Conservation (phyloP, 1,284 basidiomycete species). For the Fomitiporia mediterranea region DNA sequence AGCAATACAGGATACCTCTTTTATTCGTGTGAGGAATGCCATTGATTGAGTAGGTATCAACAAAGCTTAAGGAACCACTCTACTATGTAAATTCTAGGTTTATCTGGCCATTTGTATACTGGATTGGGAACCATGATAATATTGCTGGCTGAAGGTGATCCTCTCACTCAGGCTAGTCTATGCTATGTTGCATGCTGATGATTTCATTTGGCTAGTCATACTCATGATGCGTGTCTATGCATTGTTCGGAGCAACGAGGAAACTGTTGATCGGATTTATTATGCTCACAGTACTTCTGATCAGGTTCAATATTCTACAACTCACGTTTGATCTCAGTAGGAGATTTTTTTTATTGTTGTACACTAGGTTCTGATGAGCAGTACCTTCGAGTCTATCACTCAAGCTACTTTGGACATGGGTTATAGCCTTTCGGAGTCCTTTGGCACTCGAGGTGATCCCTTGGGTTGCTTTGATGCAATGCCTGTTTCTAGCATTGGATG, state of each 20-base stretch:
- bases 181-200: too few species aligned
- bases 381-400: too few species aligned
- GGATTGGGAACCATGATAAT: slow-evolving; percentile 1
- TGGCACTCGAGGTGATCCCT: too few species aligned
- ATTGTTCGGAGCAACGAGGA: slow-evolving; percentile 10
- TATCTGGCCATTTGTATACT: background rate
- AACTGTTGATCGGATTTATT: slow-evolving; percentile 1
- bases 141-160: background rate
- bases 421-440: too few species aligned
- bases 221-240: slow-evolving; percentile 12
- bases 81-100: background rate
- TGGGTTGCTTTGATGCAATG: background rate
- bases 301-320: background rate
- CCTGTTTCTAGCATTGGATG: slow-evolving; percentile 3
- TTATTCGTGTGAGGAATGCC: background rate
- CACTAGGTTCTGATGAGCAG: too few species aligned
- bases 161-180: background rate
- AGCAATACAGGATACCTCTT: background rate
- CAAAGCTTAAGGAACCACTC: background rate
- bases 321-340: too few species aligned
- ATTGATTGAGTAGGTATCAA: background rate
- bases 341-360: too few species aligned
- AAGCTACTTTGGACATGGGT: too few species aligned
- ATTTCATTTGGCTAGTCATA: background rate
- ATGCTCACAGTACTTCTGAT: background rate